Evolutionary conservation across 768 basidiomycete species (phyloP), one percentile per base, ranked within the genome.

Genomic region (Cytidiella melzeri): DNA sequence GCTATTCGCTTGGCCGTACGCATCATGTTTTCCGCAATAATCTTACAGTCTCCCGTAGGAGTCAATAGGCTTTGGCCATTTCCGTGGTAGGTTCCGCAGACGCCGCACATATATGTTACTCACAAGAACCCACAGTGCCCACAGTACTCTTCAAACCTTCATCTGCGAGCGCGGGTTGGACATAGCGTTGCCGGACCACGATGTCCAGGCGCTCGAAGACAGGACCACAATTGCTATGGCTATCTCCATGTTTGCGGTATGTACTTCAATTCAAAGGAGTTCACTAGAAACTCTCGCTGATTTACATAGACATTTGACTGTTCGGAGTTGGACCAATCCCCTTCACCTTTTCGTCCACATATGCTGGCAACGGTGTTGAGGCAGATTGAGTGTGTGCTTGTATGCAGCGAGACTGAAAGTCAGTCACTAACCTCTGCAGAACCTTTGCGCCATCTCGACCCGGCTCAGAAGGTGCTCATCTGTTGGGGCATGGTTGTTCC

Each of bases 1-100:
- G 73, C 82, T 4, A 74, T 73, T 56, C 76, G 85, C 3, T 61
- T 88, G 37, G 73, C 79, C 5, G 56, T 79, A n/a, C 73, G 71
- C 24, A 64, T 90, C 26, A 45, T 75, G 41, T 79, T 84, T 55
- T 78, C 73, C 15, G 70, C 68, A 36, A 76, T 79, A 56, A 69
- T 89, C 23, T 63, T 89, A 51, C 61, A 57, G 13, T 73, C 76
- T 6, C 69, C 72, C 10, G 58, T 83, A 19, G 45, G 44, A 23
- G 51, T 46, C 20, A 21, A 11, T 7, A 55, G 58, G 49, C 52
- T 56, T 12, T 66, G 69, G 66, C 36, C 38, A 19, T 48, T 50
- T 12, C 45, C 39, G 6, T 34, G 47, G 61, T 66, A 44, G 19
- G 52, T 56, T 9, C 37, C 43, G 26, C n/a, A 27, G 4, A 34